Base-by-base conservation (phyloP, 2,329 filamentous ascomycete genomes). In the Westerdykella aurantiaca region DNA sequence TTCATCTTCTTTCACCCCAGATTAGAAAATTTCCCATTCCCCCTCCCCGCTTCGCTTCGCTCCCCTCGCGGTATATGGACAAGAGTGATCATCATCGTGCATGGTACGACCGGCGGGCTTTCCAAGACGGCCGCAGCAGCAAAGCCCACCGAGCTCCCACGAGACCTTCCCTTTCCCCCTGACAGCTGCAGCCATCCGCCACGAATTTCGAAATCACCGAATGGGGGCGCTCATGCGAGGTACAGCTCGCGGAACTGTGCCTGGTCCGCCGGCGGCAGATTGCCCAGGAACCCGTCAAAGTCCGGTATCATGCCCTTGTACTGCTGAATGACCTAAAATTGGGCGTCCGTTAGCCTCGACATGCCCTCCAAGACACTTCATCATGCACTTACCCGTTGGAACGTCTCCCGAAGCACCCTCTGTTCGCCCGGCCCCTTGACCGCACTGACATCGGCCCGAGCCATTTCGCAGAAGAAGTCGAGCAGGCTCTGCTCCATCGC, bases 401-500 rank as follows among this genome's bases (percentile, higher is more conserved):
- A 94, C 33, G 83, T 80, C 42, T 81, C 77, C 45, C 85, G 79
- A 42, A 88, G 73, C 46, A 83, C 81, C 46, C 80, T 78, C 45
- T 73, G 81, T 46, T 76, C 75, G 48, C 77, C 74, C 49, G 83
- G 78, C 25, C 73, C 68, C 46, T 80, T 80, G 14, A 72, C 58
- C 34, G 71, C 67, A 65, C 89, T 72, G 44, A 64, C 68, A 13
- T 76, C 74, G 47, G 77, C 95, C 47, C 79, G 76, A 13, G 91
- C 86, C 70, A 97, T 94, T 45, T 87, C 78, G 41, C 76, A 78
- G 66, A 98, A 95, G 69, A 93, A 94, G 44, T 85, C 80, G 31
- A 85, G 75, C 34, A 98, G 74, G 45, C 83, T 86, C 54, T 84
- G 84, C 69, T 97, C 93, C 81, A 98, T 91, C 2, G 89, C 88